Base-by-base conservation (phyloP, 495 filamentous ascomycete species). In the Xylaria palmicola region DNA sequence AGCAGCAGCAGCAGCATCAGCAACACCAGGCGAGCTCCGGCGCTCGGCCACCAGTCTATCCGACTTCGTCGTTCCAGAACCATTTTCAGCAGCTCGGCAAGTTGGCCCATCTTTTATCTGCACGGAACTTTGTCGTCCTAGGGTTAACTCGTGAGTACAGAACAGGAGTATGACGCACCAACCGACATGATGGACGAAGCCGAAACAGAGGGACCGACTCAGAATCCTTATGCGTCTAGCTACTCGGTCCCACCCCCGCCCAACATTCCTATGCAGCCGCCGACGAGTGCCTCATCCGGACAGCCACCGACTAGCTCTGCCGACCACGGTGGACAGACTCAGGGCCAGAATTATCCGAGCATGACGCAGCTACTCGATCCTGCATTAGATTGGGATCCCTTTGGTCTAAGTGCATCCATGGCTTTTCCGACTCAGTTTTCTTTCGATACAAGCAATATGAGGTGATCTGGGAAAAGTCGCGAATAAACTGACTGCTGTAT, bases 161-260 rank as follows among this genome's bases (percentile, higher is more conserved):
- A 98, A 81, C 93, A 96, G 83, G 94, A 98, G 81, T 98, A 98
- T 81, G 94, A 98, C 76, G 92, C 94, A 56, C 90, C 94, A 81
- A 87, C 90, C 69, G 92, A 97, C 65, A 90, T 96, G 83, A 86
- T 94, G 72, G 93, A 98, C 72, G 93, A 97, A 32, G 71, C 84
- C 64, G 86, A 88, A 32, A 79, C 50, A 19, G 85, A 89, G 58
- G 84, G 86, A n/a, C 83, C 86, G 26, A 86, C 86, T 20, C 81
- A 88, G 26, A 86, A 86, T 20, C 84, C 89, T 3, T 92, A 88
- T 65, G 83, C 89, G 27, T 62, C 66, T 58, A 56, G 64, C 2
- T 71, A 69, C 47, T 63, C 68, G 54, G 62, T 69, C 17, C 40
- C 64, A 12, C 66, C 68, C 22, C 68, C 64, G 15, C 72, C 74